Evolutionary conservation across 306 rosid genomes (phyloP), one percentile per base, ranked within the genome.

Genomic region (Pterocarpus santalinus): DNA sequence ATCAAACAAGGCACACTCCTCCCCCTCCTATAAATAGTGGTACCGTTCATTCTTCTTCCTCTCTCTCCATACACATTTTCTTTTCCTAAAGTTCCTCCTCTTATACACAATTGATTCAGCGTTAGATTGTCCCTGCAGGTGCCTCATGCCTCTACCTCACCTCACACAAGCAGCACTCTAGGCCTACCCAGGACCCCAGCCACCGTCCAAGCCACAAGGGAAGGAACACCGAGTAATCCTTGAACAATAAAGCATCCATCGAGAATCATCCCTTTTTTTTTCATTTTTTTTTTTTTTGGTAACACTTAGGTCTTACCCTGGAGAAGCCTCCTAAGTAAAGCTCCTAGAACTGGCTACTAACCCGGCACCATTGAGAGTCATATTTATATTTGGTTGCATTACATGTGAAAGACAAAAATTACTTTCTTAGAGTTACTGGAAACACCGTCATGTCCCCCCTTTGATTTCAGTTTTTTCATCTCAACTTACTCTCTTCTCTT

Each of bases 381-480:
- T 7, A 33, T 46, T 7, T 22, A 30, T 33, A 33, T 56, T 77
- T 44, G 65, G 41, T 44, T 65, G 58, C 34, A 66, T 78, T 72
- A 22, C 64, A 49, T 22, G 28, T 22, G 28, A 22, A 22, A 22
- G 28, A 22, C 28, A 22, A 22, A 22, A 22, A 22, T 22, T 22
- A 1, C 28, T 22, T 22, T 22, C 28, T 22, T 22, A 22, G 28
- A 22, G 28, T 22, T 22, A 22, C 28, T 22, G 28, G 28, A 22
- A 22, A 22, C 28, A 22, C 28, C 28, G 28, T 22, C 28, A 22
- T 22, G 28, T 22, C 28, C 28, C 32, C 32, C 4, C 49, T 38
- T 67, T 71, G 47, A 72, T 55, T 53, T 62, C 11, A 49, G 38
- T 72, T 30, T 57, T 65, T 53, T 43, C 43, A 64, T 36, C 77